These are phyloP conservation scores for Tricholomella constricta DNA, from an alignment of 768 basidiomycete genomes.

Conservation along the genomic window DNA sequence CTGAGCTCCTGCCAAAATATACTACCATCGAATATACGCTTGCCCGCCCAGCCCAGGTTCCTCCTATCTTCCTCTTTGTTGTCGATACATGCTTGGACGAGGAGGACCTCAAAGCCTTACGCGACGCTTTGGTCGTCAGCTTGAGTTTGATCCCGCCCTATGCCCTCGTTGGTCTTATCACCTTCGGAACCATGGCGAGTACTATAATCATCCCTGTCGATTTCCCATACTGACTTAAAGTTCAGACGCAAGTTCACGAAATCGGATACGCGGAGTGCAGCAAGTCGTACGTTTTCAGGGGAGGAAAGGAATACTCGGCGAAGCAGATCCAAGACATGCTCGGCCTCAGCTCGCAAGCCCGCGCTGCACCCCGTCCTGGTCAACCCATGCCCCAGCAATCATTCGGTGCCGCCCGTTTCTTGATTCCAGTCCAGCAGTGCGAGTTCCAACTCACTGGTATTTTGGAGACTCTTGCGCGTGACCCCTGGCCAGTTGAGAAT, in stretches of 20 bases:
- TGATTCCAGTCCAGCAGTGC: conserved; percentile 88
- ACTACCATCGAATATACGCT: conserved; percentile 99
- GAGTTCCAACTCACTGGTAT: conserved; percentile 97
- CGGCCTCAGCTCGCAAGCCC: conserved; percentile 74
- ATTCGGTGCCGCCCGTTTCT: conserved; percentile 86
- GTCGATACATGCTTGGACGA: conserved; percentile 96
- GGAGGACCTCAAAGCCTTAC: conserved; percentile 93
- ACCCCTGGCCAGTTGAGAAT: conserved; percentile 97
- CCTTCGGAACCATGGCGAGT: conserved; percentile 94
- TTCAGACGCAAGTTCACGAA: conserved; percentile 97
- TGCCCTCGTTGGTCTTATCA: conserved; percentile 94
- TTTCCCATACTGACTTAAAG: not conserved
- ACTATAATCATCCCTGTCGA: not conserved
- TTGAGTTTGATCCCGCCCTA: conserved; percentile 91
- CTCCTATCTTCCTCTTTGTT: conserved; percentile 96
- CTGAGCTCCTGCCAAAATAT: conserved; percentile 95
- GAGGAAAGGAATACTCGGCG: conserved; percentile 92
- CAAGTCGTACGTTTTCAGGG: conserved; percentile 99
- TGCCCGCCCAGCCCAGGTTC: conserved; percentile 84
- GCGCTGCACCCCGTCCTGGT: conserved; percentile 85
- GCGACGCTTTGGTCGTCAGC: conserved; percentile 93
- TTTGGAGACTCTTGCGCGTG: conserved; percentile 81
- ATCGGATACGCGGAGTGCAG: conserved; percentile 94
- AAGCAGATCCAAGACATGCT: conserved; percentile 99
- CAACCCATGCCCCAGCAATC: conserved; percentile 80